Evolutionary conservation across 2,329 filamentous ascomycete genomes (phyloP), one percentile per base, ranked within the genome.

Genomic region (Trichophyton verrucosum): DNA sequence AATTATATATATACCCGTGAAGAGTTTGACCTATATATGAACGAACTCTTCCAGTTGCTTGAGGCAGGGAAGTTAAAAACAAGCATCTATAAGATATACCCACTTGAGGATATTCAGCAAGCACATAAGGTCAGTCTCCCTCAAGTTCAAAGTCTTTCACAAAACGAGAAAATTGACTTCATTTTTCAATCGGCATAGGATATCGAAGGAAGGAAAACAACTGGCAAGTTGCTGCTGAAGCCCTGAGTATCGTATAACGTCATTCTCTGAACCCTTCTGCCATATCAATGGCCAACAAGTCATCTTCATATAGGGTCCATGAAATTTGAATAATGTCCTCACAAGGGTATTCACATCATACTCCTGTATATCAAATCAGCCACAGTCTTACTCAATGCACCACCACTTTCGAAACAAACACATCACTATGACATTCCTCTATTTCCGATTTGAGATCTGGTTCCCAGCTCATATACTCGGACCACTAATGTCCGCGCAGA

Each of bases 171-270:
- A 38, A 13, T 55, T 27, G n/a, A 62, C 47, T 7, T n/a, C 27
- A 9, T 33, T 55, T 20, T 20, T 57, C 36, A 5, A 51, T 44
- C 56, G n/a, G 42, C 53, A 44, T 6, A 81, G 71, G 89, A 96
- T 72, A 80, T 96, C 51, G 88, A 95, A 74, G 82, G 88, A 47
- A 80, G 91, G 67, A 89, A 86, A 78, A 94, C 89, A 1, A 89
- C 84, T 9, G 91, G 91, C 17, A 96, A 96, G 78, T 73, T 95
- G 64, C 72, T 96, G 61, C 72, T 96, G 68, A 86, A 85, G 75
- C 81, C 84, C 55, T 86, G 68, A 70, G 57, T 63, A 30, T 30
- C 7, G 27, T 7, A 27, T 38, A 60, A 9, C 27, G 49, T 55
- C 49, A 36, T 49, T 24, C 11, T 49, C 46, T 13, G 6, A 30